phyloP scores from a whole-genome alignment of 257 asterid genomes.

The Gentiana straminea region DNA sequence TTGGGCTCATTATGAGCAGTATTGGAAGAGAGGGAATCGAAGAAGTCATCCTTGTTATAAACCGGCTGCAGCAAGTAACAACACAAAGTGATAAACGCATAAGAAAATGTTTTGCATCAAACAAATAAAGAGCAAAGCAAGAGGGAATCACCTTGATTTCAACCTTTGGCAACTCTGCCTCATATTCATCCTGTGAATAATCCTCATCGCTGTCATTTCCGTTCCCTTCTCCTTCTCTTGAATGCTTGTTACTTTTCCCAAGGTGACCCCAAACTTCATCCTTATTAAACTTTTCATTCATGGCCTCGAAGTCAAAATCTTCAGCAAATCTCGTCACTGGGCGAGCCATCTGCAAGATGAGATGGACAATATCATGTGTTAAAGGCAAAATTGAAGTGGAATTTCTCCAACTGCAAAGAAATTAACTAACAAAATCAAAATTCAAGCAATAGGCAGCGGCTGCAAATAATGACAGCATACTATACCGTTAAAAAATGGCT shows the following conservation, averaged over 20 bases:
- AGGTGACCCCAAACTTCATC: constrained; percentile 99
- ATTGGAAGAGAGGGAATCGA: constrained; percentile 66
- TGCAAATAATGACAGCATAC: no score
- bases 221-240: constrained; percentile 40
- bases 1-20: constrained; percentile 36
- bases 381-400: constrained; percentile 1
- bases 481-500: no score
- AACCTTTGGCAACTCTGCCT: constrained; percentile 39
- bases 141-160: constrained; percentile 47
- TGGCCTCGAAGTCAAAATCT: constrained; percentile 90
- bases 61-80: constrained; percentile 39
- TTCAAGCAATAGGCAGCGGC: no score
- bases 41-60: constrained; percentile 90
- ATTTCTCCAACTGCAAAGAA: neutral
- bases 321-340: constrained; percentile 67
- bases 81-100: neutral
- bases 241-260: constrained; percentile 54
- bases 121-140: neutral
- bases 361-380: neutral
- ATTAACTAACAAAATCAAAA: neutral
- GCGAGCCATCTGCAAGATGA: constrained; percentile 43
- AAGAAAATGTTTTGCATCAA: neutral
- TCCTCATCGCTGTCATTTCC: constrained; percentile 52
- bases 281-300: constrained; percentile 96
- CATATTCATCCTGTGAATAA: constrained; percentile 38